phyloP scores from a whole-genome alignment of 768 basidiomycete genomes.

The Amanita phalloides region DNA sequence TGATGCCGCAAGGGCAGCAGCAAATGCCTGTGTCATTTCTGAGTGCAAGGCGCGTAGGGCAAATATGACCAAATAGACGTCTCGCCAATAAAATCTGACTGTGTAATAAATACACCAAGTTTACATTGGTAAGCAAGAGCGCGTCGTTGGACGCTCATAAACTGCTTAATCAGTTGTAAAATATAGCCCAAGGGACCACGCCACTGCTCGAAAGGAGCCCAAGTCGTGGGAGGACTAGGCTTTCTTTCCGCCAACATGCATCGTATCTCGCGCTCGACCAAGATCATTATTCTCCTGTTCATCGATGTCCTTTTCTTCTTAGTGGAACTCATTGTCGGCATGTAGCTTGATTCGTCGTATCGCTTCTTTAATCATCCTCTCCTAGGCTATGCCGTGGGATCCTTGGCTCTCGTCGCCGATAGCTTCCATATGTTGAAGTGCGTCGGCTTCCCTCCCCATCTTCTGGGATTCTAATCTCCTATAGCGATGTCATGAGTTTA shows the following conservation, averaged over 20 bases:
- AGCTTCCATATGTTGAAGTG: constrained; percentile 99
- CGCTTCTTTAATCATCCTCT: constrained; percentile 10
- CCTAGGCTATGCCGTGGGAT: constrained; percentile 89
- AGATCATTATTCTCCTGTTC: constrained; percentile 65
- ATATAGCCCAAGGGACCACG: background rate
- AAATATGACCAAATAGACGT: constrained; percentile 19
- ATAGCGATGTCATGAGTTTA: constrained; percentile 86
- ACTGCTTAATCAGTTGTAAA: too few species aligned
- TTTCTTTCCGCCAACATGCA: constrained; percentile 11
- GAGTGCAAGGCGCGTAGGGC: constrained; percentile 13
- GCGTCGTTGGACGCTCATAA: too few species aligned
- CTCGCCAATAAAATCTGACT: too few species aligned
- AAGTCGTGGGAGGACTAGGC: background rate
- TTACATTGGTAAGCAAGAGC: too few species aligned
- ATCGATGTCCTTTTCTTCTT: constrained; percentile 87
- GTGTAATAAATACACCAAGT: too few species aligned
- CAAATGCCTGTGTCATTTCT: constrained; percentile 65
- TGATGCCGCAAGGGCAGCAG: constrained; percentile 82
- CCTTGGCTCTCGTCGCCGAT: constrained; percentile 91
- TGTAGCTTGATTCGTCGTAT: constrained; percentile 10
- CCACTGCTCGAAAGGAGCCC: background rate
- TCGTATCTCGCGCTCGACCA: constrained; percentile 53
- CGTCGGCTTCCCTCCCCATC: constrained; percentile 15
- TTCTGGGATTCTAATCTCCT: constrained; percentile 5
- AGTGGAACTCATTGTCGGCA: constrained; percentile 74